Evolutionary conservation across 2,329 filamentous ascomycete species (phyloP), one percentile per base, ranked within the genome.

Genomic region (Dothideomycetidae sp.): DNA sequence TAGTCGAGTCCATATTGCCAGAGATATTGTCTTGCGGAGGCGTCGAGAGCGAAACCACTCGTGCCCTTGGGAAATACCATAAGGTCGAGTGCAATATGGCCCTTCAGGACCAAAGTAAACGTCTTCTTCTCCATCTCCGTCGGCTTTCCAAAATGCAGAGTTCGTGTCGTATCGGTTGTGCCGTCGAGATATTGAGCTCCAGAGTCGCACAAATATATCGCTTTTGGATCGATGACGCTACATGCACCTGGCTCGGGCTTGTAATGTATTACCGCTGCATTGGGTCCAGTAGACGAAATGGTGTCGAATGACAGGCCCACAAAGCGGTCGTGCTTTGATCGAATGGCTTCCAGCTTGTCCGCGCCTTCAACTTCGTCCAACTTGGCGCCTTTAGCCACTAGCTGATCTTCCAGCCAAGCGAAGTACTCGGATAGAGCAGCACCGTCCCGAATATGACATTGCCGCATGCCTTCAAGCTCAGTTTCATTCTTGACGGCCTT

Each of bases 1-100:
- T 94, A 98, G 55, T 98, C 90, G 10, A 98, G 67, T 0, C 90
- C 90, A 52, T 88, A 71, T 53, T 82, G 80, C 90, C 90, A 98
- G 42, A 98, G 69, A 52, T 82, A 81, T 51, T 98, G 90, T 39
- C 90, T 77, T 10, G 90, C 90, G 37, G 96, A 64, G 5, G 74
- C 72, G 57, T 98, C 90, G 21, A 98, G 68, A 4, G 88, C 85
- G 59, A 86, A 96, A 1, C 90, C 90, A 10, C 79, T 93, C 0
- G 88, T 94, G 17, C 88, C 86, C 59, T 93, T 96, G 2, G 90
- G 90, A 53, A 96, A 98, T 4, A 92, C 68, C 9, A 81, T 81
- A 43, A 74, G 71, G 50, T 94, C 88, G 4, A 98, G 68, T 11
- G 79, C 81, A 50, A 98, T 93, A 49, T 93, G 77, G 5, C 90